Evolutionary conservation across 139 green algal species (phyloP).

Genomic region (Picochlorum costavermella): DNA sequence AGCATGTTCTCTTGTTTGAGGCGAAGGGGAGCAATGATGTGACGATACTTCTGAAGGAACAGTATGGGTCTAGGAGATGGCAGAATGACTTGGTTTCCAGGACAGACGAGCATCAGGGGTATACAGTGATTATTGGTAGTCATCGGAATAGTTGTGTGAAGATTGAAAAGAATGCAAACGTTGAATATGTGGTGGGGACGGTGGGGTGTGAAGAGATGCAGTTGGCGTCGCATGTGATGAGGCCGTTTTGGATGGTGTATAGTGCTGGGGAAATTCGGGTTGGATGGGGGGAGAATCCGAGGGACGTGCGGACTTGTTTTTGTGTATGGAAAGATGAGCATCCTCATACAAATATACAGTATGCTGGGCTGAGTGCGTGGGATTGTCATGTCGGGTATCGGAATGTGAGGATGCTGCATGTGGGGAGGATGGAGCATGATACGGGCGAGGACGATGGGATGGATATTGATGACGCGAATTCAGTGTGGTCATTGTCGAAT

Average conservation of each 20-base stretch:
- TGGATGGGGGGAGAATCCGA: conserved; percentile 37
- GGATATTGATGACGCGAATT: background rate
- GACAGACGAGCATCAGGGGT: conserved; percentile 45
- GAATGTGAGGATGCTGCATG: conserved; percentile 26
- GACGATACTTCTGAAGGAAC: conserved; percentile 66
- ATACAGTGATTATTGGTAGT: conserved; percentile 79
- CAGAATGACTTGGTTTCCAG: conserved; percentile 34
- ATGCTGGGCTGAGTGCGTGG: conserved; percentile 70
- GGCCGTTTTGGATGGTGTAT: conserved; percentile 56
- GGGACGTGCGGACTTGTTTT: background rate
- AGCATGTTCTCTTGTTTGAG: conserved; percentile 57
- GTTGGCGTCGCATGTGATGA: conserved; percentile 27
- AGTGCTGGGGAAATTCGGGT: conserved; percentile 40
- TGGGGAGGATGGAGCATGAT: background rate
- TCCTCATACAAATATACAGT: conserved; percentile 17
- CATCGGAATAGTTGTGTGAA: conserved; percentile 78
- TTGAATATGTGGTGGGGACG: conserved; percentile 19
- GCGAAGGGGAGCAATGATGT: conserved; percentile 69
- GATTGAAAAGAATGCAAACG: conserved; percentile 64
- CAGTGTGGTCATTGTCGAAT: background rate
- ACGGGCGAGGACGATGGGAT: background rate
- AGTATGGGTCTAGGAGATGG: conserved; percentile 54
- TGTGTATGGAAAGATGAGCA: conserved; percentile 49
- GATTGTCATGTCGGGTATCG: conserved; percentile 74
- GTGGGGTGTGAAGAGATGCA: conserved; percentile 12